Evolutionary conservation across 2,329 filamentous ascomycete genomes (phyloP).

Genomic region (Penicillium aurantiogriseum): DNA sequence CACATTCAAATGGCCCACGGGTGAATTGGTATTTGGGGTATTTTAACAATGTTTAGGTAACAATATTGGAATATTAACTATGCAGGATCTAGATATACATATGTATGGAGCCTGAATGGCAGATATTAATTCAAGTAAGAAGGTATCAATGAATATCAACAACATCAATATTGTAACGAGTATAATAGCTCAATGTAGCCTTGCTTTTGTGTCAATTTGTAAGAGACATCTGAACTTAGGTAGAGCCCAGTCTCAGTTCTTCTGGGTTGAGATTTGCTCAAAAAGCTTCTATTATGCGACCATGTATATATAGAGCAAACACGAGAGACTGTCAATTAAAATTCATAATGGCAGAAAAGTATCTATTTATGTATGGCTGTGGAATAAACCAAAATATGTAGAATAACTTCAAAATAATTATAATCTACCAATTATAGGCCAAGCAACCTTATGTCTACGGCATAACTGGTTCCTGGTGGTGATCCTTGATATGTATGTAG

Average conservation of each 20-base stretch:
- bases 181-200: background rate
- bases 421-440: background rate
- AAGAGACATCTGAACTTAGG: background rate
- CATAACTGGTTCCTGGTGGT: background rate
- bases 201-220: background rate
- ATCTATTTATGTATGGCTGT: background rate
- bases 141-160: background rate
- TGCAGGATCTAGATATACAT: background rate
- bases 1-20: background rate
- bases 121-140: background rate
- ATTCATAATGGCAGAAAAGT: background rate
- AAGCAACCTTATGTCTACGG: background rate
- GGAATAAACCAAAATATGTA: background rate
- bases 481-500: background rate
- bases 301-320: background rate
- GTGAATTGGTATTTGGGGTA: background rate
- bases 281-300: background rate
- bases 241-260: background rate
- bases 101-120: background rate
- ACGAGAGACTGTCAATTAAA: background rate
- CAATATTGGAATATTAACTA: background rate
- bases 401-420: background rate
- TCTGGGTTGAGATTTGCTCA: background rate
- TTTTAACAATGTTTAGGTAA: background rate
- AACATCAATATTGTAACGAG: background rate